Percentiles rank a stretch among this genome's conserved stretches.
Evolutionary conservation across 495 filamentous ascomycete genomes (phyloP).

Genomic region (Friedmanniomyces simplex): DNA sequence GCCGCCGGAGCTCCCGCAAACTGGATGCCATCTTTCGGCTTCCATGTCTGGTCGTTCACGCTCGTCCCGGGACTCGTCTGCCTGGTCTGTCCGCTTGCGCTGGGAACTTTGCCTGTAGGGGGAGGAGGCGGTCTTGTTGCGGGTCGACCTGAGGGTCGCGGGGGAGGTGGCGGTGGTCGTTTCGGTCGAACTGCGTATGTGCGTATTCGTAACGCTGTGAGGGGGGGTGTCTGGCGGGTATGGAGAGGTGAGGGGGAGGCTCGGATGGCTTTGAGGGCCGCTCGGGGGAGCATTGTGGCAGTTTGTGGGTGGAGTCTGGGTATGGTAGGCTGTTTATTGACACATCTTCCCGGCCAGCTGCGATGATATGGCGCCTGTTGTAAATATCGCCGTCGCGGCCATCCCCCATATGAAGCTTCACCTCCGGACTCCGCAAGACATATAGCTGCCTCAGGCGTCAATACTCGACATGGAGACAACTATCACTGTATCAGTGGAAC

Average conservation of each 20-base stretch:
- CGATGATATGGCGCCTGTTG: background rate
- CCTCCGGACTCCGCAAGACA: background rate
- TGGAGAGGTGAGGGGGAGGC: background rate
- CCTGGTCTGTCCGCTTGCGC: background rate
- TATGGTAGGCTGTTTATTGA: background rate
- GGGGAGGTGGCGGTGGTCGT: slow-evolving; percentile 11
- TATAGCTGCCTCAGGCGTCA: background rate
- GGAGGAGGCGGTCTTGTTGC: background rate
- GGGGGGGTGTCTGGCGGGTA: slow-evolving; percentile 2
- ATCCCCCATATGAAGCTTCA: background rate
- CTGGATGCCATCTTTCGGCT: slow-evolving; percentile 19
- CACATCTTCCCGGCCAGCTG: too few species aligned
- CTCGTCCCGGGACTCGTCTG: slow-evolving; percentile 20
- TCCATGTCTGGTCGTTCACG: slow-evolving; percentile 21
- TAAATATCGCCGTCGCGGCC: background rate
- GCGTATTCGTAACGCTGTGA: slow-evolving; percentile 7
- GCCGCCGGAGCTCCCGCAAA: slow-evolving; percentile 2
- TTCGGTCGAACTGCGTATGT: slow-evolving; percentile 11
- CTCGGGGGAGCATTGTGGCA: slow-evolving; percentile 16
- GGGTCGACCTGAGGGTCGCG: background rate
- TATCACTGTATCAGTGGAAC: too few species aligned
- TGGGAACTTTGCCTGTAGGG: background rate
- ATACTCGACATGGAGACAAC: too few species aligned
- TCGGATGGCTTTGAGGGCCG: slow-evolving; percentile 11
- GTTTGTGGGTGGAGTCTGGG: background rate